Conservation (phyloP, 1,284 basidiomycete species). For the Moesziomyces antarcticus region DNA sequence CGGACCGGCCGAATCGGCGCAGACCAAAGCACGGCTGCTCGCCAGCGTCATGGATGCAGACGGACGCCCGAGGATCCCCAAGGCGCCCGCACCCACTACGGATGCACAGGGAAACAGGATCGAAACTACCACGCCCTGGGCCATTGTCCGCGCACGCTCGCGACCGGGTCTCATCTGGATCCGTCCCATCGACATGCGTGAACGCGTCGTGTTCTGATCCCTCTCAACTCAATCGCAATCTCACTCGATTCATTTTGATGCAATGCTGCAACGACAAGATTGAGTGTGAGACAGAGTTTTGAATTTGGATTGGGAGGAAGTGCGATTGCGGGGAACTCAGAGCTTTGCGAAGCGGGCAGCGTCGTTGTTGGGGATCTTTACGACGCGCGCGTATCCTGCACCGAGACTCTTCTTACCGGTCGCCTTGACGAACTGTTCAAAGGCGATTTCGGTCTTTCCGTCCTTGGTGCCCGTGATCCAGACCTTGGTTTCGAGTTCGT, state of each 20-base stretch:
- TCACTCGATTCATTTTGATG: not conserved
- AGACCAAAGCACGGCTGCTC: constrained; percentile 46
- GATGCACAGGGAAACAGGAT: constrained; percentile 31
- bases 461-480: constrained; percentile 53
- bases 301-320: too few relatives aligned
- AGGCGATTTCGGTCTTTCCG: constrained; percentile 50
- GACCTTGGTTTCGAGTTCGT: constrained; percentile 56
- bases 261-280: not conserved
- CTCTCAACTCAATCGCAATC: not conserved
- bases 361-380: constrained; percentile 27
- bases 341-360: constrained; percentile 32
- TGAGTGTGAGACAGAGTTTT: not conserved
- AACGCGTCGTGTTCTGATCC: constrained; percentile 39
- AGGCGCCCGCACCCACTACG: constrained; percentile 26
- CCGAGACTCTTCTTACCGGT: constrained; percentile 60
- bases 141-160: constrained; percentile 54
- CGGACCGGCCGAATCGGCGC: constrained; percentile 47
- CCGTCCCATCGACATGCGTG: constrained; percentile 46
- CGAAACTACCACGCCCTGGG: constrained; percentile 53
- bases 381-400: constrained; percentile 49
- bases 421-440: constrained; percentile 52
- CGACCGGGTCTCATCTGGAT: constrained; percentile 62
- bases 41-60: constrained; percentile 54
- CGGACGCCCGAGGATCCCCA: constrained; percentile 11
- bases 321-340: too few relatives aligned